phyloP scores from a whole-genome alignment of 2,329 filamentous ascomycete genomes.

The Fusarium robinianum region DNA sequence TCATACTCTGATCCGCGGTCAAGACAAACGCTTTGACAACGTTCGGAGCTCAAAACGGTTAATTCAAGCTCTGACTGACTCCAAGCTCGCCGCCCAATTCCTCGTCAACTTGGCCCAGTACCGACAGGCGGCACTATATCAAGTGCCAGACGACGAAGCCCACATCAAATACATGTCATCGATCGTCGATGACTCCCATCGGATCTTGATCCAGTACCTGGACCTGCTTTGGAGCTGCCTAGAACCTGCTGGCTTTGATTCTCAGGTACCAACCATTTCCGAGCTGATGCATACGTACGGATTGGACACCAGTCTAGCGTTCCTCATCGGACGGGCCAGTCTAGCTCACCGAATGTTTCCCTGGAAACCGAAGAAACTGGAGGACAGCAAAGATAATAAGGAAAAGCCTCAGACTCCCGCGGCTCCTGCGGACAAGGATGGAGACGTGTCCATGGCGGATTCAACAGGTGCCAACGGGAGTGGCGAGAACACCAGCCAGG shows the following conservation, averaged over 20 bases:
- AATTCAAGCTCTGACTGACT: slow-evolving; percentile 76
- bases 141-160: slow-evolving; percentile 69
- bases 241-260: slow-evolving; percentile 74
- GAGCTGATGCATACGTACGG: slow-evolving; percentile 78
- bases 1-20: slow-evolving; percentile 77
- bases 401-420: slow-evolving; percentile 31
- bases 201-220: slow-evolving; percentile 83
- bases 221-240: slow-evolving; percentile 85
- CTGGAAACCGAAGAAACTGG: slow-evolving; percentile 45
- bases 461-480: slow-evolving; percentile 37
- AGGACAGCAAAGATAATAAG: slow-evolving; percentile 38
- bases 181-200: slow-evolving; percentile 87
- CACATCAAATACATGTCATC: slow-evolving; percentile 90
- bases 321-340: slow-evolving; percentile 78
- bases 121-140: slow-evolving; percentile 82
- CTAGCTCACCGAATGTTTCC: slow-evolving; percentile 67
- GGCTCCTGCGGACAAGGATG: slow-evolving; percentile 54
- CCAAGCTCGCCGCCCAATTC: slow-evolving; percentile 77
- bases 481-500: slow-evolving; percentile 36
- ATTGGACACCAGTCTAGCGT: slow-evolving; percentile 79
- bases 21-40: slow-evolving; percentile 80
- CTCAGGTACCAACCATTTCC: slow-evolving; percentile 73
- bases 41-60: slow-evolving; percentile 77
- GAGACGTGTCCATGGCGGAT: slow-evolving; percentile 59
- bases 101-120: slow-evolving; percentile 92